Evolutionary conservation across 495 filamentous ascomycete genomes (phyloP), one percentile per base, ranked within the genome.

Genomic region (Hyphodiscus hymeniophilus): DNA sequence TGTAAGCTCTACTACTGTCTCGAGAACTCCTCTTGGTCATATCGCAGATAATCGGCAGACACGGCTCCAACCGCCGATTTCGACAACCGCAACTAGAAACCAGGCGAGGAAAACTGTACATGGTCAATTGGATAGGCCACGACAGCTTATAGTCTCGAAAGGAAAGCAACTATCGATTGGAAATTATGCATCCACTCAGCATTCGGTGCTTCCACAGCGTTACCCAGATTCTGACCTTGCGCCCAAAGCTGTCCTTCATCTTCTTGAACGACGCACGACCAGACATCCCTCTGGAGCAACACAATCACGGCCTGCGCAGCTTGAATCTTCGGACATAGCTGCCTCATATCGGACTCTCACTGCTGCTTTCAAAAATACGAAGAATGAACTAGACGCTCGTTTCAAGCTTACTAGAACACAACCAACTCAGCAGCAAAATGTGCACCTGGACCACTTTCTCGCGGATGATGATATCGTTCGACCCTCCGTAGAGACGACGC

Each of bases 341-440:
- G 51, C 57, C 39, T 51, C 31, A 48, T 48, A 22, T 42, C 55
- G 35, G 24, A 54, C 48, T 52, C 31, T 52, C 12, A 24, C 36
- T 11, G 23, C 24, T 35, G 62, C 43, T 47, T 71, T 72, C 39
- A 60, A 43, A 28, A 50, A 59, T 5, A 62, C 66, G 31, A 78
- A 76, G 48, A 68, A 63, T 46, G 56, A 58, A 7, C 51, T 77
- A 11, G 73, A 77, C 60, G 62, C 65, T 53, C 63, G 68, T 53
- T 79, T 62, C 60, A 65, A 57, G 33, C 48, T 1, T 30, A 17
- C 22, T 22, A 44, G 38, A 3, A 50, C 42, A 41, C 46, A 42
- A 1, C 31, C 28, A 10, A 26, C n/a, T 10, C 45, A 38, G 3
- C 46, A 45, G 22, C 32, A 22, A 16, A 51, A 55, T 41, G 17